Evolutionary conservation across 495 filamentous ascomycete genomes (phyloP).

Genomic region (Thozetella sp.): DNA sequence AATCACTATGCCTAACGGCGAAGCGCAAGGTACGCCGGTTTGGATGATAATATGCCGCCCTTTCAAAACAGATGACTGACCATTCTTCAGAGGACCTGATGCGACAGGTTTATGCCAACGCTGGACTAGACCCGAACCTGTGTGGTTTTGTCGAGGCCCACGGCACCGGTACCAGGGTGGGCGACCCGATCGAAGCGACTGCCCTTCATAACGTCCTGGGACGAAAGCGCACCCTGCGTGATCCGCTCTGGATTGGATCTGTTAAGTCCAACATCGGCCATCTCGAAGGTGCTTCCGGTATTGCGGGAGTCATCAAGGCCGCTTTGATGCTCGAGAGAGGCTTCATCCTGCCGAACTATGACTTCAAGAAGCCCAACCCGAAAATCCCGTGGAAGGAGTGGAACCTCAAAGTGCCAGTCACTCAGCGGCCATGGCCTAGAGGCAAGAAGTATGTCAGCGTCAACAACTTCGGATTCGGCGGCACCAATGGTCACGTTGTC

Average conservation of each 20-base stretch:
- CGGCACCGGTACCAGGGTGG: constrained; percentile 58
- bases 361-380: constrained; percentile 55
- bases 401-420: constrained; percentile 39
- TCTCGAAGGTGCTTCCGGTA: constrained; percentile 49
- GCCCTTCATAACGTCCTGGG: constrained; percentile 39
- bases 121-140: constrained; percentile 37
- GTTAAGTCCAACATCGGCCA: constrained; percentile 63
- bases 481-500: constrained; percentile 59
- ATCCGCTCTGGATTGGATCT: constrained; percentile 51
- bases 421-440: constrained; percentile 31
- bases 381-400: constrained; percentile 46
- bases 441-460: constrained; percentile 39
- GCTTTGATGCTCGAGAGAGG: constrained; percentile 56
- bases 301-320: constrained; percentile 59
- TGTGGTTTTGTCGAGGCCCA: constrained; percentile 49
- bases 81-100: constrained; percentile 37
- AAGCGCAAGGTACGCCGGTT: constrained; percentile 50
- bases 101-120: constrained; percentile 41
- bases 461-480: constrained; percentile 47
- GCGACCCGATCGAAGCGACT: constrained; percentile 46
- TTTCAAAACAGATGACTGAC: constrained; percentile 13
- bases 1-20: constrained; percentile 58
- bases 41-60: neutral
- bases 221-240: constrained; percentile 19
- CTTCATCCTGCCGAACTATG: constrained; percentile 46